Base-by-base conservation (phyloP, 2,329 filamentous ascomycete genomes). In the Fusarium drepaniforme region DNA sequence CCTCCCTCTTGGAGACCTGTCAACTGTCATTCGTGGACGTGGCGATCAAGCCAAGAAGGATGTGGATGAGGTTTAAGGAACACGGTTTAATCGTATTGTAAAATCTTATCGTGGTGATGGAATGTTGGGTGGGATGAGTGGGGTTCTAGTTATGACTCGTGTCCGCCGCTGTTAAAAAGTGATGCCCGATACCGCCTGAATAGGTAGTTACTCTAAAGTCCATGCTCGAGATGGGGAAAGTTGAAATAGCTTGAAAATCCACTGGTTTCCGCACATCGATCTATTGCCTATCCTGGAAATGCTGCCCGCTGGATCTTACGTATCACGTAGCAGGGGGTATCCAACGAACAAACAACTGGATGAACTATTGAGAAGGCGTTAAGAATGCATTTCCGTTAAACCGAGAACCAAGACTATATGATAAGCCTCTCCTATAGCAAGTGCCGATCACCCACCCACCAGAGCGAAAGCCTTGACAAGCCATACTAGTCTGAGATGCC, bases 1-100 rank as follows among this genome's bases (percentile, higher is more conserved):
- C 5, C 71, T 90, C 5, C 88, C 88, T 0, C 83, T 90, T 3
- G 88, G 88, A 1, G 87, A 89, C 76, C 72, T 90, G 15, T 88
- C 85, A 23, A 84, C 83, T 7, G 70, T 86, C 9, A 80, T 89
- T 12, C 57, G 64, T 0, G 78, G 83, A 7, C 67, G 57, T 9
- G 49, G 30, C 5, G 64, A 67, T 5, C 67, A 72, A 2, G 5
- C 38, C 1, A 49, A 49, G 12, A 51, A 38, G 33, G 75, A 67
- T 8, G 59, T 28, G 51, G 69, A 53, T 18, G 51, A 64, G 30
- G 73, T 67, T 56, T 76, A 68, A 46, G 21, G 13, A 11, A 12
- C 8, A 23, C 3, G 18, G 13, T 62, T 1, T 13, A 37, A 18
- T 23, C n/a, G 12, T 33, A 3, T 5, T 33, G 18, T 33, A 53